Conservation (phyloP, 352 stramenopile species). For the Phytophthora hybrid region DNA sequence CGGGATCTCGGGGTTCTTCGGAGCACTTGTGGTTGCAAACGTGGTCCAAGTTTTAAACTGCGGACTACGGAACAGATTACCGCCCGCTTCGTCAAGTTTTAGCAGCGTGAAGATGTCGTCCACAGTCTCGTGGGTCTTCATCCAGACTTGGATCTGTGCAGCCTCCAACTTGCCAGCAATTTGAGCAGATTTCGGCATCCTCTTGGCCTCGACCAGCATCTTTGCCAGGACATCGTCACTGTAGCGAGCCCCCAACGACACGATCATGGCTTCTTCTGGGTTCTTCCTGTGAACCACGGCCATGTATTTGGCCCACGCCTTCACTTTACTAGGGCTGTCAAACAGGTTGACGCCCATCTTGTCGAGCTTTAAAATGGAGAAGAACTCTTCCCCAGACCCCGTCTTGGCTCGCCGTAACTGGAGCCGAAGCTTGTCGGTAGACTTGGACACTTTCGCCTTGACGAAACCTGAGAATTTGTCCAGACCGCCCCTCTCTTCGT, state of each 20-base stretch:
- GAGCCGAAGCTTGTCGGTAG: neutral
- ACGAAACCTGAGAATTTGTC: neutral
- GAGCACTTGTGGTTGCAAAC: neutral
- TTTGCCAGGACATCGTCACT: neutral
- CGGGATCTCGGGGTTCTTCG: neutral
- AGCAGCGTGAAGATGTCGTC: constrained; percentile 8
- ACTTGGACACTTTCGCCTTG: neutral
- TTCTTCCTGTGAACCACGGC: neutral
- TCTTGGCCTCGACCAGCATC: constrained; percentile 5
- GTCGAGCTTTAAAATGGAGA: constrained; percentile 3
- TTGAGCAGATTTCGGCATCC: neutral
- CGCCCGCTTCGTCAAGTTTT: constrained; percentile 6
- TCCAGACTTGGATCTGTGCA: neutral
- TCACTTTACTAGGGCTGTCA: neutral
- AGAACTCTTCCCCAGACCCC: constrained; percentile 1
- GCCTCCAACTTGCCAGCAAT: neutral
- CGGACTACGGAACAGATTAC: neutral
- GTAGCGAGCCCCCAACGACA: neutral
- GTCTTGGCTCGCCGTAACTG: neutral
- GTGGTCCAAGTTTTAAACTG: neutral
- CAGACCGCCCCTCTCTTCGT: neutral
- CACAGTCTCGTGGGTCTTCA: neutral
- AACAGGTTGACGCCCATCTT: neutral
- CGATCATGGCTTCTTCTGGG: neutral
- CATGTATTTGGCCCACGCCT: constrained; percentile 2